Base-by-base conservation (phyloP, 148 eudicot genomes). In the Limonium bicolor region DNA sequence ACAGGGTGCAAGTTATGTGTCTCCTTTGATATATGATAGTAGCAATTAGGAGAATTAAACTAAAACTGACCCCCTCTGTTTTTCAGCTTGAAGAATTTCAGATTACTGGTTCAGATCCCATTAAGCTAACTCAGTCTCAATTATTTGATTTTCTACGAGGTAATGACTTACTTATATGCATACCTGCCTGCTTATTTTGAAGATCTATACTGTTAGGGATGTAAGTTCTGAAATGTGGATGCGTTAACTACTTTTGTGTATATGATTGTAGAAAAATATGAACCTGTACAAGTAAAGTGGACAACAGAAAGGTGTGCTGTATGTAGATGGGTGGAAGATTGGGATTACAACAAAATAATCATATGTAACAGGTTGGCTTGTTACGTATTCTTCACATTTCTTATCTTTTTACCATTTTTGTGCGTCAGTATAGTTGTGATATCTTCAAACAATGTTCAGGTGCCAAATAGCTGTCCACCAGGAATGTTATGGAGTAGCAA, bases 401-500 rank as follows among this genome's bases (percentile, higher is more conserved):
- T 18, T 20, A 26, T 40, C 29, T 25, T 14, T 21, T 32, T 23
- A 31, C 37, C 35, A 12, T 43, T 45, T 20, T 38, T 30, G 24
- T 28, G 13, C 4, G 16, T 10, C 27, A 4, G 55, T 26, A 31
- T 16, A 20, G 20, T 20, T 20, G n/a, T 22, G 18, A 14, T 27
- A 50, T 8, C 36, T 25, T 32, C 5, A 6, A 5, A 0, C 33
- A 22, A 35, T 46, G 55, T 36, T 19, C 56, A 90, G 99, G 62
- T 90, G 99, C 68, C 99, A 90, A 71, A 85, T 90, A 51, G 99
- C 93, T 27, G 99, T 90, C 41, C 99, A 90, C 56, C 85, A 90
- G 66, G 99, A 84, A 72, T 90, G 95, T 56, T 90, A 90, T 56
- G 95, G 99, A 59, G 88, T 62, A 29, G 65, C 58, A 47, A 45